Base-by-base conservation (phyloP, 371 early-diverging fungal species). In the Mortierella sp. region DNA sequence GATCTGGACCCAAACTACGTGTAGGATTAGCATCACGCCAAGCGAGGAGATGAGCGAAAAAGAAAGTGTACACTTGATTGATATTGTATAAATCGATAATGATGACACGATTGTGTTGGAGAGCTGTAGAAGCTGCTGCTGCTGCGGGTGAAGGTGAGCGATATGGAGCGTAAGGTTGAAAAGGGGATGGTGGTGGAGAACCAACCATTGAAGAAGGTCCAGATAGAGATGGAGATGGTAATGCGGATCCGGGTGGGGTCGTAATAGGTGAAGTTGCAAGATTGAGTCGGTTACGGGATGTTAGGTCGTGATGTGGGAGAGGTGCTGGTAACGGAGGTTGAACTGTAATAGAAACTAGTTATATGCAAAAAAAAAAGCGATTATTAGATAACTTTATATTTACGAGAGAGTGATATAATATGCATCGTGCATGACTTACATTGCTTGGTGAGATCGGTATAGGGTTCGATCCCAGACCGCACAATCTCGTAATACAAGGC, bases 401-500 rank as follows among this genome's bases (percentile, higher is more conserved):
- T n/a, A n/a, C n/a, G n/a, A n/a, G n/a, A n/a, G n/a, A n/a, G n/a
- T n/a, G n/a, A n/a, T n/a, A n/a, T n/a, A n/a, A n/a, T n/a, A n/a
- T n/a, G n/a, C n/a, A n/a, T n/a, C n/a, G n/a, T n/a, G 40, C 40
- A 45, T 9, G 17, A 17, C 69, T 65, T 87, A 88, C 89, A 83
- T 64, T 84, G 81, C 28, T 67, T 66, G 29, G 86, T 70, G 23
- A 89, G 74, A 26, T 81, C 75, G 8, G 63, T 70, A 56, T 84
- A 85, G 29, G 74, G 71, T n/a, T 86, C 86, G 26, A 76, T 66
- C 17, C 85, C 79, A 0, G 85, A 81, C 22, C 89, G 83, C 56
- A 89, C 86, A 34, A 89, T 85, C 64, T 89, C 89, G 53, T 89
- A 89, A 56, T 85, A 87, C 2, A 89, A 74, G 0, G 82, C 70